Evolutionary conservation across 176 grass and related monocot species (phyloP).

Genomic region (Themeda triandra): DNA sequence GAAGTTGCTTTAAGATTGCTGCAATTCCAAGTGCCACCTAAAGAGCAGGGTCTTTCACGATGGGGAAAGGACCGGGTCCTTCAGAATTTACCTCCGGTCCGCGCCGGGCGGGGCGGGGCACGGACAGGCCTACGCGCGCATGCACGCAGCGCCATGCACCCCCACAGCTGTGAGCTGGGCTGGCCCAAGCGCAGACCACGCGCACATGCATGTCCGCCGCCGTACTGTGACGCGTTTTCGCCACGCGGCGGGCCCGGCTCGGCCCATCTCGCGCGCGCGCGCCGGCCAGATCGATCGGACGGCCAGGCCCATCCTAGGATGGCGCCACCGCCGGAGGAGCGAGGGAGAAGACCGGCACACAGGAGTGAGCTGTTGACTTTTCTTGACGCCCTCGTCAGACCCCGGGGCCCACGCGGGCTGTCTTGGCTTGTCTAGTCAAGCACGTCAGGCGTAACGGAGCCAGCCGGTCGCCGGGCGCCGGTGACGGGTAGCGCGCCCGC

Average conservation of each 20-base stretch:
- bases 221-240: conserved; percentile 5
- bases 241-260: neutral
- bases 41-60: no score
- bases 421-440: neutral
- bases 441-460: neutral
- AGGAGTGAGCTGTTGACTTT: neutral
- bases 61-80: no score
- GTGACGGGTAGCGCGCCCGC: neutral
- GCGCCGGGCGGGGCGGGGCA: neutral
- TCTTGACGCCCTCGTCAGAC: neutral
- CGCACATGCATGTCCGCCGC: neutral
- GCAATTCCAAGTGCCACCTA: no score
- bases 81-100: no score
- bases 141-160: neutral
- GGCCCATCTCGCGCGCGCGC: neutral
- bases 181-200: neutral
- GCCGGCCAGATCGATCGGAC: neutral
- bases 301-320: no score
- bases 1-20: no score
- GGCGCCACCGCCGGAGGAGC: no score
- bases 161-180: neutral
- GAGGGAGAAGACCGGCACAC: neutral
- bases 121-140: neutral
- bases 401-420: neutral
- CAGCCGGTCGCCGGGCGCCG: neutral